These are phyloP conservation scores for Leptographium lundbergii DNA, from an alignment of 2,329 filamentous ascomycete genomes.

Conservation along the genomic window DNA sequence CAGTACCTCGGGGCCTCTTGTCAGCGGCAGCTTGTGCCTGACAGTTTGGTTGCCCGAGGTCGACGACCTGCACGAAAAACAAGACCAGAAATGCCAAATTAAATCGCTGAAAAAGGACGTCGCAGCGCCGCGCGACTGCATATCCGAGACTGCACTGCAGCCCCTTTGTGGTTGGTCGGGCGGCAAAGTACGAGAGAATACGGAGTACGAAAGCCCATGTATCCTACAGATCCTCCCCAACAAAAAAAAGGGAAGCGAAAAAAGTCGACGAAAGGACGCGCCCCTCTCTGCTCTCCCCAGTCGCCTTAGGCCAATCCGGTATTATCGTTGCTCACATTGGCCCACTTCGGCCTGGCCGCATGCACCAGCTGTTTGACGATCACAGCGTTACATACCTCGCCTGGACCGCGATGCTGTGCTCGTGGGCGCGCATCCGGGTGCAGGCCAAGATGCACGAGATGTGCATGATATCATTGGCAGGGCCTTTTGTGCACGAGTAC, in stretches of 20 bases:
- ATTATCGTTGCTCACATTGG: background rate
- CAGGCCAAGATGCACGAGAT: background rate
- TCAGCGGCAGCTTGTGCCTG: no score
- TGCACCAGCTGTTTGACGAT: background rate
- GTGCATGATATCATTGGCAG: no score
- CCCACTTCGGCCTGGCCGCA: background rate
- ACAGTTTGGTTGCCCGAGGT: no score
- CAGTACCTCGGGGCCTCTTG: background rate
- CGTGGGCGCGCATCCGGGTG: background rate
- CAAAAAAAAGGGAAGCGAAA: background rate
- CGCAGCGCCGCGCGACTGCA: background rate
- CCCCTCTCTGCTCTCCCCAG: background rate
- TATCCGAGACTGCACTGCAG: background rate
- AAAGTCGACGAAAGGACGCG: background rate
- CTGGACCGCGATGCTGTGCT: no score
- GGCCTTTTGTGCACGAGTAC: no score
- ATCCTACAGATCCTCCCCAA: background rate
- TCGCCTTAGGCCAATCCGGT: background rate
- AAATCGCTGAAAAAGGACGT: no score
- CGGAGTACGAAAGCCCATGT: no score
- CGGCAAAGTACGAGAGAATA: background rate
- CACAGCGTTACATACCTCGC: background rate
- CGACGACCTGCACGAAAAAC: no score
- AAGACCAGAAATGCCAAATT: no score
- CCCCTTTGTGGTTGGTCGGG: background rate